A percentile compares a stretch with the other conserved stretches of the same genome.
These are phyloP conservation scores for Kwoniella dejecticola DNA, from an alignment of 768 basidiomycete species.

Conservation along the genomic window DNA sequence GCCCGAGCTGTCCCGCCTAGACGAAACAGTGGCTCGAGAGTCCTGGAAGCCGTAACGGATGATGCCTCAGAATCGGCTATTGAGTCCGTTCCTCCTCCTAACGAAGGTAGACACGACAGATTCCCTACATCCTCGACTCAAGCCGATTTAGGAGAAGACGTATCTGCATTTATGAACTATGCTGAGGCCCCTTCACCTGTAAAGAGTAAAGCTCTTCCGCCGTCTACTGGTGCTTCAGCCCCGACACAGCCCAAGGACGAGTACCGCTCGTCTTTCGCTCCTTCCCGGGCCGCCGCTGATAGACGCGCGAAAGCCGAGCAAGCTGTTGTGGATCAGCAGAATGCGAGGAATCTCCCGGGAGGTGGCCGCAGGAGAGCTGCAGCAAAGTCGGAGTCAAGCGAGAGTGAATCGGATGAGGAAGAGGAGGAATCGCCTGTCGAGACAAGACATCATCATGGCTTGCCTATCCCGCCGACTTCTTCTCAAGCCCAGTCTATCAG, in stretches of 20 bases:
- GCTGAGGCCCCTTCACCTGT: slow-evolving; percentile 47
- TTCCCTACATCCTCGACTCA: slow-evolving; percentile 18
- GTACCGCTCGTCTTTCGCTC: slow-evolving; percentile 84
- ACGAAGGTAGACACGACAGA: not conserved
- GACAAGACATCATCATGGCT: slow-evolving; percentile 12
- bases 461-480: slow-evolving; percentile 2
- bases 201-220: slow-evolving; percentile 10
- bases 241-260: slow-evolving; percentile 50
- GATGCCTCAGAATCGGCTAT: slow-evolving; percentile 35
- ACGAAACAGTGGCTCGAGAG: slow-evolving; percentile 24
- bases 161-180: slow-evolving; percentile 45
- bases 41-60: slow-evolving; percentile 33
- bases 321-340: slow-evolving; percentile 77
- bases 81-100: not conserved
- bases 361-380: slow-evolving; percentile 59
- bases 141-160: slow-evolving; percentile 41
- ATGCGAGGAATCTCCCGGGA: slow-evolving; percentile 74
- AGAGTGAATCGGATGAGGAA: slow-evolving; percentile 80
- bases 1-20: slow-evolving; percentile 53
- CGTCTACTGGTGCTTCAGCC: slow-evolving; percentile 31
- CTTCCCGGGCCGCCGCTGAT: slow-evolving; percentile 78
- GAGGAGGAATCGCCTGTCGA: slow-evolving; percentile 55
- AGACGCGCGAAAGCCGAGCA: slow-evolving; percentile 81
- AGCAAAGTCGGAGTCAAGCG: slow-evolving; percentile 60
- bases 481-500: slow-evolving; percentile 1